Evolutionary conservation across 2,329 filamentous ascomycete genomes (phyloP).

Genomic region (Beauveria sp.): DNA sequence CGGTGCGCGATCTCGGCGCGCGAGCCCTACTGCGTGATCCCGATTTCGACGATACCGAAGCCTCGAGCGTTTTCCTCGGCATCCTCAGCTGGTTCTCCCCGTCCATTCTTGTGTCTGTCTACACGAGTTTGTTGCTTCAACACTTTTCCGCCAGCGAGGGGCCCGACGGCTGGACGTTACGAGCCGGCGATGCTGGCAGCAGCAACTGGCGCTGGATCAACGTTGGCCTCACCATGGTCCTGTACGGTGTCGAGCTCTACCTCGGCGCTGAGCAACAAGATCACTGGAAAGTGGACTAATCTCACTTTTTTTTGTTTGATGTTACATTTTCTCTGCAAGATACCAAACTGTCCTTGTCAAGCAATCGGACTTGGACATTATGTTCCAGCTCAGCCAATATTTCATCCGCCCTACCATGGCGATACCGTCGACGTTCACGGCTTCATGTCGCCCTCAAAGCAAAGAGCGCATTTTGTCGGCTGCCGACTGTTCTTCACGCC

Average conservation of each 20-base stretch:
- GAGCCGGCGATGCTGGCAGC: slow-evolving; percentile 70
- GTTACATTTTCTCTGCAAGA: slow-evolving; percentile 2
- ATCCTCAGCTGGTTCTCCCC: slow-evolving; percentile 92
- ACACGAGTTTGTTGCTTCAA: slow-evolving; percentile 90
- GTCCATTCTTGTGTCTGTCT: slow-evolving; percentile 89
- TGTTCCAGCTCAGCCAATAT: neutral
- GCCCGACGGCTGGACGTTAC: slow-evolving; percentile 72
- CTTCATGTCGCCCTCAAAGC: neutral
- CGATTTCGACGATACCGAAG: slow-evolving; percentile 76
- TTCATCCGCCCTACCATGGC: neutral
- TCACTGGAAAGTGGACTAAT: slow-evolving; percentile 89
- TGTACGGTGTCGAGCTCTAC: slow-evolving; percentile 87
- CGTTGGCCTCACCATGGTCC: slow-evolving; percentile 74
- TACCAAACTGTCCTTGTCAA: slow-evolving; percentile 7
- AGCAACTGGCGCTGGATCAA: slow-evolving; percentile 95
- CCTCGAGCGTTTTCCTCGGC: slow-evolving; percentile 70
- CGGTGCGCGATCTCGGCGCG: slow-evolving; percentile 79
- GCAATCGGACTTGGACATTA: neutral
- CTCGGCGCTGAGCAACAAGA: slow-evolving; percentile 78
- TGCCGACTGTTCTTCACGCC: neutral
- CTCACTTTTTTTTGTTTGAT: neutral
- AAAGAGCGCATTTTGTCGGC: neutral
- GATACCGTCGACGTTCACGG: neutral
- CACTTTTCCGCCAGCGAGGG: slow-evolving; percentile 78
- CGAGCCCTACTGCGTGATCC: slow-evolving; percentile 77